phyloP scores from a whole-genome alignment of 1,284 basidiomycete genomes.

The Salmacisia buchloeana region DNA sequence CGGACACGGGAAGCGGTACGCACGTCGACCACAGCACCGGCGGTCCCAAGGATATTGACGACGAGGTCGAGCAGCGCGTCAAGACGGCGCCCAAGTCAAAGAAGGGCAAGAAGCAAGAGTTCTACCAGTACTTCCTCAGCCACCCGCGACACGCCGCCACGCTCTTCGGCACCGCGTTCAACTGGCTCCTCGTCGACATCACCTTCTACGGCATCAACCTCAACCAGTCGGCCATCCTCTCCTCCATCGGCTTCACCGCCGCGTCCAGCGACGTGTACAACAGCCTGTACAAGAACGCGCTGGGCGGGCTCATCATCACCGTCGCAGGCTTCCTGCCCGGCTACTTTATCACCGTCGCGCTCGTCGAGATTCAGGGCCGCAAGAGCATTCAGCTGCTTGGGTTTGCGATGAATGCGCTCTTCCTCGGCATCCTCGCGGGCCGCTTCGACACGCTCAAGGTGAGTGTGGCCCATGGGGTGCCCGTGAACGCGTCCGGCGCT shows the following conservation, averaged over 20 bases:
- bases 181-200: conserved; percentile 59
- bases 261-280: conserved; percentile 39
- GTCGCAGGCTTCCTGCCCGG: conserved; percentile 45
- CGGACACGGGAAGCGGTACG: conserved; percentile 38
- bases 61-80: conserved; percentile 29
- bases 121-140: conserved; percentile 34
- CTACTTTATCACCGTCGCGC: conserved; percentile 44
- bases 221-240: conserved; percentile 66
- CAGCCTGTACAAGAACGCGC: conserved; percentile 58
- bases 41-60: conserved; percentile 24
- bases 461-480: not conserved
- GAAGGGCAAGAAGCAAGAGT: conserved; percentile 13
- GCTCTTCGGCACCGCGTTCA: conserved; percentile 35
- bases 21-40: conserved; percentile 17
- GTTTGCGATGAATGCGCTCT: conserved; percentile 43
- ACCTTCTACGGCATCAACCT: conserved; percentile 73
- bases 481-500: not conserved
- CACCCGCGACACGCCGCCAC: conserved; percentile 39
- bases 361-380: conserved; percentile 42
- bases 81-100: conserved; percentile 30
- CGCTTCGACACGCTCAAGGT: conserved; percentile 31
- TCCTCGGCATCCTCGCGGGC: conserved; percentile 49
- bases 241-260: conserved; percentile 61
- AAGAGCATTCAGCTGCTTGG: conserved; percentile 49
- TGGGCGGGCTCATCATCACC: conserved; percentile 50